Conservation (phyloP, 176 grass and related monocot species). For the Dendrocalamus sinicus region DNA sequence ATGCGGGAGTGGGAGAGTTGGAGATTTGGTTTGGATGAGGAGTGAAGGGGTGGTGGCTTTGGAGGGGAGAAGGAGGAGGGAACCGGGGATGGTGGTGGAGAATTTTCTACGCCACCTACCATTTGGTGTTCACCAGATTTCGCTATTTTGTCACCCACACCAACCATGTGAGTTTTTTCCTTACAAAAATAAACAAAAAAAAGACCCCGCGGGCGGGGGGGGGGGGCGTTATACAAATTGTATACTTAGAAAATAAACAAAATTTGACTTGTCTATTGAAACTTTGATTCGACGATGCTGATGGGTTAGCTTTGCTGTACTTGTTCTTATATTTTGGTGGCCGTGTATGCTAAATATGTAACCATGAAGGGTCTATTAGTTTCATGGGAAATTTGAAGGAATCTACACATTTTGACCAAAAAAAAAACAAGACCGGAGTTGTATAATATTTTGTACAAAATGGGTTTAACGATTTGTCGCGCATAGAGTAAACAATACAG, state of each 20-base stretch:
- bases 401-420: background rate
- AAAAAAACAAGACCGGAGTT: background rate
- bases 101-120: conserved; percentile 41
- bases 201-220: no score
- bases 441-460: background rate
- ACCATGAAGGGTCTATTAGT: background rate
- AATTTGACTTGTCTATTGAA: background rate
- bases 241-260: background rate
- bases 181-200: background rate
- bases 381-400: background rate
- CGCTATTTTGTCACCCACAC: conserved; percentile 26
- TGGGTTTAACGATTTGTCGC: background rate
- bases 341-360: background rate
- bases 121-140: conserved; percentile 4
- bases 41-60: conserved; percentile 13
- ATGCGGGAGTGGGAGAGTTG: conserved; percentile 28
- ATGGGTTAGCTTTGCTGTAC: background rate
- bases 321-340: background rate
- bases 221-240: no score
- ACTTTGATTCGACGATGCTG: background rate
- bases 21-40: conserved; percentile 42
- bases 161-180: background rate
- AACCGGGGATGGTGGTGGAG: background rate
- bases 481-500: background rate
- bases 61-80: background rate